Base-by-base conservation (phyloP, 2,329 filamentous ascomycete genomes). In the Penicillium rolfsii region DNA sequence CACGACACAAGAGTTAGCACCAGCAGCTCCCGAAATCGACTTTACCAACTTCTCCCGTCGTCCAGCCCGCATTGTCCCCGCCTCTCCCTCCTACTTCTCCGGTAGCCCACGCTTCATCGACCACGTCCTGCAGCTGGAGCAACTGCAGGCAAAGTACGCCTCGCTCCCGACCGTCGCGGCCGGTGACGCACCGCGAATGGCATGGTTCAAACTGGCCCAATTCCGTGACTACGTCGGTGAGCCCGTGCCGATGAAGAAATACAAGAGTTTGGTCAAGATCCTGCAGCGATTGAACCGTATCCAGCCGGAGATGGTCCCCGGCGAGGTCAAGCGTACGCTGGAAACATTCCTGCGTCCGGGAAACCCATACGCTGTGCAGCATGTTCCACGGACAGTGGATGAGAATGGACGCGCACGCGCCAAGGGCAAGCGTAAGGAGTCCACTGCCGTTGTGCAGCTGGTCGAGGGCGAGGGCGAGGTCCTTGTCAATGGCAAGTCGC, bases 41-140 rank as follows among this genome's bases (percentile, higher is more conserved):
- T 73, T 76, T 59, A 54, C 59, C 19, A 58, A 67, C 36, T 70
- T 70, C 62, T 61, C 24, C 46, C 65, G 78, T 30, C 66, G 70
- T 28, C 84, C 86, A 66, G 88, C 91, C 56, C 91, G 95, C 66
- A 82, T 96, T 24, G 81, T 97, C 38, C 95, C 95, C 22, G 84
- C 85, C 28, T 97, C 93, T 38, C 89, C 91, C 2, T 95, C 94
- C n/a, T 99, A 99, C 80, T 99, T 98, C 81, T 93, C 92, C 55
- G 89, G 89, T 55, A 89, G 89, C 63, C 90, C 93, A 1, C 83
- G 85, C 57, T 97, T 97, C 82, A 95, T 89, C 78, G 95, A 99
- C 79, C 86, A 91, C 71, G 86, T 90, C 69, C 85, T 98, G 67
- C 80, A 83, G 49, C 83, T 99, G 52, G 86, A 91, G 69, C 83